Evolutionary conservation across 176 grass and related monocot species (phyloP).

Genomic region (Puccinellia tenuiflora): DNA sequence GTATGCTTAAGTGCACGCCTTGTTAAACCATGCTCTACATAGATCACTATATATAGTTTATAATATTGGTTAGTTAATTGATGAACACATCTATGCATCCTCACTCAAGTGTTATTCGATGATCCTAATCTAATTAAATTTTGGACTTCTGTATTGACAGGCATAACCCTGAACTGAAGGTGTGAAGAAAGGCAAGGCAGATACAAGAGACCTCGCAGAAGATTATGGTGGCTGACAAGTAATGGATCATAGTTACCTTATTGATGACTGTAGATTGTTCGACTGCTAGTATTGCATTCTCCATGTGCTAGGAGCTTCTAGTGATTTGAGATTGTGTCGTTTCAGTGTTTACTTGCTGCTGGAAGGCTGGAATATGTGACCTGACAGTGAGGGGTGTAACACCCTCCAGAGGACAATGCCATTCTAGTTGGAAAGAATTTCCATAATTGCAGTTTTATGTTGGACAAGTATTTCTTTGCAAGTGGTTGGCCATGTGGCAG

Average conservation of each 20-base stretch:
- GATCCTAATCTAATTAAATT: not conserved
- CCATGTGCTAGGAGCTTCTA: not conserved
- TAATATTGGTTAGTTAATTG: not conserved
- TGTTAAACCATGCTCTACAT: not conserved
- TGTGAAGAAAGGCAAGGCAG: not conserved
- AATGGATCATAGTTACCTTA: not conserved
- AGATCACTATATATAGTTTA: not conserved
- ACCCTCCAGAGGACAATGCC: not conserved
- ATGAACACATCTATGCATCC: not conserved
- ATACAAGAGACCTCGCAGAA: not conserved
- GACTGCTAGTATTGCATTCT: not conserved
- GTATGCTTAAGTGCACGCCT: too few relatives aligned
- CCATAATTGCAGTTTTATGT: not conserved
- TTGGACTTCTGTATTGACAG: not conserved
- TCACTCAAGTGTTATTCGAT: too few relatives aligned
- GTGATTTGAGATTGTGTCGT: not conserved
- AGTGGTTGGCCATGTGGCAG: not conserved
- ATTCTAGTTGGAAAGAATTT: not conserved
- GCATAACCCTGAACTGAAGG: not conserved
- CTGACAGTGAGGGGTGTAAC: not conserved
- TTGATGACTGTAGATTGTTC: not conserved
- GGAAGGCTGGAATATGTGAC: not conserved
- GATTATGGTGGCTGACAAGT: not conserved
- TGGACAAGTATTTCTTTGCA: not conserved
- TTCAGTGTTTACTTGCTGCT: not conserved